A percentile compares a stretch with the other conserved stretches of the same genome.
These are phyloP conservation scores for Vitis riparia DNA, from an alignment of 164 flowering plant genomes.

Conservation along the genomic window DNA sequence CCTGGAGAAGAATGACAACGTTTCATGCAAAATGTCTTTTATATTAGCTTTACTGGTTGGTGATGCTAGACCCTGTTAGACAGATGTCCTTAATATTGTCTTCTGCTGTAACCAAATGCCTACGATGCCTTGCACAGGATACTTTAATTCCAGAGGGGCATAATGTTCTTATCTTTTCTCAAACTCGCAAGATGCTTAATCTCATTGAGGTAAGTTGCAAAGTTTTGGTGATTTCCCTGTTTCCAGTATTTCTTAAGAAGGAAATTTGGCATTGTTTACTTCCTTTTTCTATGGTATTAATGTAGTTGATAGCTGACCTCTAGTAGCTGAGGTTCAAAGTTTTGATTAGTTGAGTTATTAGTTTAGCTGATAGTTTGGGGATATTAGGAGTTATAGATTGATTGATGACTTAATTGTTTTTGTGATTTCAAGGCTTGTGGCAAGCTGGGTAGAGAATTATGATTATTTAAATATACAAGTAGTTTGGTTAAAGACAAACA, in stretches of 20 bases:
- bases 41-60: conserved; percentile 81
- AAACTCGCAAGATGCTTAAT: conserved; percentile 96
- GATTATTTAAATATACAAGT: no score
- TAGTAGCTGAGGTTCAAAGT: no score
- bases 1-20: conserved; percentile 42
- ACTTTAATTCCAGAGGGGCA: conserved; percentile 80
- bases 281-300: no score
- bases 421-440: no score
- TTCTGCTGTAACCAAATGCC: background rate
- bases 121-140: conserved; percentile 39
- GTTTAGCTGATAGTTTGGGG: no score
- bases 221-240: background rate
- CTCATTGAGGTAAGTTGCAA: conserved; percentile 66
- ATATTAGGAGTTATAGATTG: no score
- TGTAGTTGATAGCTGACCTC: no score
- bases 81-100: background rate
- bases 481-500: no score
- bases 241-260: background rate
- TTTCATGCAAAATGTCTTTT: conserved; percentile 97
- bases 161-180: conserved; percentile 88
- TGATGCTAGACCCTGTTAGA: background rate
- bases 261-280: no score
- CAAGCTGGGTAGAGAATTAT: no score
- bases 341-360: no score
- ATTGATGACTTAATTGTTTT: no score